phyloP scores from a whole-genome alignment of 2,329 filamentous ascomycete genomes.

The Nigrograna mackinnonii region DNA sequence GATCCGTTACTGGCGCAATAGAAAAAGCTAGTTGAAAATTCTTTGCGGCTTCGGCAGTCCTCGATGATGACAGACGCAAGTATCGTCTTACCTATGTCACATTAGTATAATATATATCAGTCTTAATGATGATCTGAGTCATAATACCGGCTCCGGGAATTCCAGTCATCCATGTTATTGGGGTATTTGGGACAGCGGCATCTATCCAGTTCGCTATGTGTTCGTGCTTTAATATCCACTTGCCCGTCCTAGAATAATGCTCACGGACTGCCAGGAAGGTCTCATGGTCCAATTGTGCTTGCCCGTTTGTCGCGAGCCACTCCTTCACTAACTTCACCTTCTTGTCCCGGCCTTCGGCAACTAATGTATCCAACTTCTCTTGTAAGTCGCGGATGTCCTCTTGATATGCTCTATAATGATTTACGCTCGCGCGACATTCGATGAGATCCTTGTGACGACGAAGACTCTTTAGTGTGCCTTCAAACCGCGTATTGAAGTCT shows the following conservation, averaged over 20 bases:
- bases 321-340: slow-evolving; percentile 16
- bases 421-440: slow-evolving; percentile 19
- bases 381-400: slow-evolving; percentile 18
- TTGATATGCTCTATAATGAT: slow-evolving; percentile 9
- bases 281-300: slow-evolving; percentile 15
- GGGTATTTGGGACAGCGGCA: slow-evolving; percentile 8
- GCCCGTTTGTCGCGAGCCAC: slow-evolving; percentile 20
- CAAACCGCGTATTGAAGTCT: slow-evolving; percentile 30
- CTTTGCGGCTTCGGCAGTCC: slow-evolving; percentile 9
- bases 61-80: slow-evolving; percentile 29
- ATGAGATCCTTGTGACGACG: slow-evolving; percentile 27
- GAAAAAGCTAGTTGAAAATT: slow-evolving; percentile 17
- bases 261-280: slow-evolving; percentile 7
- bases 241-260: slow-evolving; percentile 14
- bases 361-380: slow-evolving; percentile 11
- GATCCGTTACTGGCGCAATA: slow-evolving; percentile 25
- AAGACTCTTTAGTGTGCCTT: slow-evolving; percentile 28
- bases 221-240: slow-evolving; percentile 23
- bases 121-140: too few relatives aligned
- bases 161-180: slow-evolving; percentile 16
- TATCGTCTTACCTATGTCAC: slow-evolving; percentile 32
- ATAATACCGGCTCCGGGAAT: slow-evolving; percentile 32
- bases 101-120: too few relatives aligned
- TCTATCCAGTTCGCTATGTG: slow-evolving; percentile 21
- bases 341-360: slow-evolving; percentile 15